Conservation (phyloP, 805 yeast species). For the Yarrowia deformans region DNA sequence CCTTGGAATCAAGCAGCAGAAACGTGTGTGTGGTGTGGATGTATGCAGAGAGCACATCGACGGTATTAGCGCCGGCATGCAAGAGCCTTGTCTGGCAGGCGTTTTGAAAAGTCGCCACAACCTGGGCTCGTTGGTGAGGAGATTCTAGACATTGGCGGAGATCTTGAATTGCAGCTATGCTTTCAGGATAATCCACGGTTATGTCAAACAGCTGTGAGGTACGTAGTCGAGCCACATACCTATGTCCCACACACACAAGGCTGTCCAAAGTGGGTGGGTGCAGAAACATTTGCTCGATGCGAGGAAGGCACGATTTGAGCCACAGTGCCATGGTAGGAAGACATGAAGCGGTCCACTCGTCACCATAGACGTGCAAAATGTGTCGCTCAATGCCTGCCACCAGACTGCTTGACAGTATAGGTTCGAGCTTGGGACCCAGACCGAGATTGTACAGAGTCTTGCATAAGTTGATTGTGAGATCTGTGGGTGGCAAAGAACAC, state of each 20-base stretch:
- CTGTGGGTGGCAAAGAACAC: constrained; percentile 17
- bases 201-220: constrained; percentile 66
- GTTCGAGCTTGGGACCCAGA: constrained; percentile 12
- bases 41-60: constrained; percentile 71
- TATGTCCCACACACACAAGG: constrained; percentile 6
- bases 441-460: constrained; percentile 28
- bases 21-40: constrained; percentile 76
- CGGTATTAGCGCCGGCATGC: constrained; percentile 84
- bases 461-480: constrained; percentile 28
- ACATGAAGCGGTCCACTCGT: constrained; percentile 24
- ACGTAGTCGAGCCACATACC: constrained; percentile 51
- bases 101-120: constrained; percentile 60
- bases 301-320: constrained; percentile 15
- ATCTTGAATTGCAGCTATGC: constrained; percentile 64
- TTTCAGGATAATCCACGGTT: constrained; percentile 60
- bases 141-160: constrained; percentile 60
- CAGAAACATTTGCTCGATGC: constrained; percentile 29
- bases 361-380: constrained; percentile 1
- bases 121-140: constrained; percentile 57
- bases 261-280: constrained; percentile 26
- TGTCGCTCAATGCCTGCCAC: constrained; percentile 11
- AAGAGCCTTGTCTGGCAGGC: constrained; percentile 59
- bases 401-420: constrained; percentile 11
- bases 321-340: neutral
- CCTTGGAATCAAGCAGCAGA: constrained; percentile 81